phyloP scores from a whole-genome alignment of 2,329 filamentous ascomycete species.

The Hypoxylon sp. region DNA sequence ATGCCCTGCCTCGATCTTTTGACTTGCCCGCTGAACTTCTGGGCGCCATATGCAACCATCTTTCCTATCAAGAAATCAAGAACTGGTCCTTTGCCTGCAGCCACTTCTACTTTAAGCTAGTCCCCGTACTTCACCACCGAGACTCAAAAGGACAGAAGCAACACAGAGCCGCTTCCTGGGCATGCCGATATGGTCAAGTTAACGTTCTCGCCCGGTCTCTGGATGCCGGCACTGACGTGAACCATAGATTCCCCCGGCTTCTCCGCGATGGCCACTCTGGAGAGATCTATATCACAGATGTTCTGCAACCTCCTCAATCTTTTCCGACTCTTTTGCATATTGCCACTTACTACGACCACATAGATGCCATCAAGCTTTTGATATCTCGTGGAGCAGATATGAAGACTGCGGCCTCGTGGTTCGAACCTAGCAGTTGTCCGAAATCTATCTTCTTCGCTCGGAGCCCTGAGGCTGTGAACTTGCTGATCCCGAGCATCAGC shows the following conservation, averaged over 20 bases:
- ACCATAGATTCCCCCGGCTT: background rate
- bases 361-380: background rate
- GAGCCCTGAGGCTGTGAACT: background rate
- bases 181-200: background rate
- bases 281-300: background rate
- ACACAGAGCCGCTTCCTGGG: conserved; percentile 1
- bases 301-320: background rate
- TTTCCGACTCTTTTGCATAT: background rate
- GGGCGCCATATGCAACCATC: background rate
- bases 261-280: background rate
- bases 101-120: background rate
- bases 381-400: background rate
- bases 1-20: background rate
- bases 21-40: background rate
- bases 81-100: background rate
- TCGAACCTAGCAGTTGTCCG: background rate
- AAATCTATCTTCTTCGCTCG: background rate
- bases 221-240: conserved; percentile 2
- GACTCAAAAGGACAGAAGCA: background rate
- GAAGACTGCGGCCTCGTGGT: background rate
- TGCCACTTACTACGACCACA: conserved; percentile 3
- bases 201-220: background rate
- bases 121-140: background rate
- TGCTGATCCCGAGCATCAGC: background rate
- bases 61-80: background rate